Base-by-base conservation (phyloP, 176 grass and related monocot genomes). In the Oryza brachyantha region DNA sequence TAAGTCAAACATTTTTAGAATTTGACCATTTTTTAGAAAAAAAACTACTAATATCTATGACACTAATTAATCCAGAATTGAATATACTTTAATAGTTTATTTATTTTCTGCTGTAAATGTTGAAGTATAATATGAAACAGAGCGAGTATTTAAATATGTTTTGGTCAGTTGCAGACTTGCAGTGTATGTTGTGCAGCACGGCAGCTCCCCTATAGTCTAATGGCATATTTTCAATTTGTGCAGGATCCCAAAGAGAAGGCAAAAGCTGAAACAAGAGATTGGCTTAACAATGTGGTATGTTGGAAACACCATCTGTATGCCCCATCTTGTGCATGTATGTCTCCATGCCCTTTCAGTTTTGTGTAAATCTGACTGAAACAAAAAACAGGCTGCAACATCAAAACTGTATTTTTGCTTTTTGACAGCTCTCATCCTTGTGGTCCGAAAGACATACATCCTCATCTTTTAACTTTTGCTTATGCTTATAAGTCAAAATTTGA, bases 221-320 rank as follows among this genome's bases (percentile, higher is more conserved):
- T 29, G 64, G 10, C 76, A 76, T 64, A 66, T 68, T 81, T 73
- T 61, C 54, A 72, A 40, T 88, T 76, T 64, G 50, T 13, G 25
- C 77, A 99, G 96, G 96, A 99, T 86, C 96, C 96, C 24, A 93
- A 83, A 91, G 96, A 99, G 76, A 99, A 93, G 63, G 96, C 96
- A 6, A 99, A 99, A 91, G 75, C 88, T 84, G 96, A 99, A 91
- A 99, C 96, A 52, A 88, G 96, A 64, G 96, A 95, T 74, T 99
- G 96, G 96, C 84, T 99, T 74, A 99, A 99, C 69, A 99, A 77
- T 85, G 86, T 93, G 88, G 96, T 99, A 93, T 85, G 90, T 87
- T 79, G 64, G 68, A 43, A 77, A 69, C 24, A 52, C 5, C 62
- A 41, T 39, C 16, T 84, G 27, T 68, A 59, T 78, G 35, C 45